A percentile compares a stretch with the other conserved stretches of the same genome.
Conservation (phyloP, 495 filamentous ascomycete genomes). For the Penicillium soppii region DNA sequence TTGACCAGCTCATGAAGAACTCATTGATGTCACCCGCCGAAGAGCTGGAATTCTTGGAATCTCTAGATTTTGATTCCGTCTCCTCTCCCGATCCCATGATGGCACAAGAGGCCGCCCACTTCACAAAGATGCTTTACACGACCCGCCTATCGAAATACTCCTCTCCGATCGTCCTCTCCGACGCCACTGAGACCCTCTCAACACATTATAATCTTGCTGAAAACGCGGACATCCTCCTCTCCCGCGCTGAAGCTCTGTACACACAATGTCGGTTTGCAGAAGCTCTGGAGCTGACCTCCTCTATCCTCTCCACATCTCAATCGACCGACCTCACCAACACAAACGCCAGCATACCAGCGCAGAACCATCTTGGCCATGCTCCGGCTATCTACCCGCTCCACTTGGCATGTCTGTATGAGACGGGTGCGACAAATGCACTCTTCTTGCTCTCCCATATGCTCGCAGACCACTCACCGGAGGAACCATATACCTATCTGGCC, state of each 20-base stretch:
- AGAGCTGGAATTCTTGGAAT: constrained; percentile 89
- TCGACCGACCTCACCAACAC: constrained; percentile 24
- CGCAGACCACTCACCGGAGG: constrained; percentile 86
- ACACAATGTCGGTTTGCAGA: constrained; percentile 92
- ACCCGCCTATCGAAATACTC: constrained; percentile 96
- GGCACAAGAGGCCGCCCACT: constrained; percentile 82
- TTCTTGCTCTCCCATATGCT: constrained; percentile 95
- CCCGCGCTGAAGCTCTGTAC: constrained; percentile 88
- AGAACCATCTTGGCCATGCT: constrained; percentile 75
- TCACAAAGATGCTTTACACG: constrained; percentile 95
- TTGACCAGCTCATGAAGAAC: constrained; percentile 97
- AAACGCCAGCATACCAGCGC: constrained; percentile 23
- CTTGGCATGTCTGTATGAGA: constrained; percentile 87
- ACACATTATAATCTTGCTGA: constrained; percentile 86
- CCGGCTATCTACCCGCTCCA: constrained; percentile 88
- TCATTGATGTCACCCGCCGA: constrained; percentile 96
- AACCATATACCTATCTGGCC: constrained; percentile 87
- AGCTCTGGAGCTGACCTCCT: constrained; percentile 77
- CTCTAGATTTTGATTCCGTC: constrained; percentile 85
- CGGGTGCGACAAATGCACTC: constrained; percentile 78
- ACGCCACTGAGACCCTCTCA: constrained; percentile 85
- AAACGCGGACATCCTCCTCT: constrained; percentile 90
- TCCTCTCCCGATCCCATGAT: constrained; percentile 56
- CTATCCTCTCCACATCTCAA: constrained; percentile 63
- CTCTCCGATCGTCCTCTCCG: constrained; percentile 75